Conservation (phyloP, 2,329 filamentous ascomycete species). For the Fusarium palustre region DNA sequence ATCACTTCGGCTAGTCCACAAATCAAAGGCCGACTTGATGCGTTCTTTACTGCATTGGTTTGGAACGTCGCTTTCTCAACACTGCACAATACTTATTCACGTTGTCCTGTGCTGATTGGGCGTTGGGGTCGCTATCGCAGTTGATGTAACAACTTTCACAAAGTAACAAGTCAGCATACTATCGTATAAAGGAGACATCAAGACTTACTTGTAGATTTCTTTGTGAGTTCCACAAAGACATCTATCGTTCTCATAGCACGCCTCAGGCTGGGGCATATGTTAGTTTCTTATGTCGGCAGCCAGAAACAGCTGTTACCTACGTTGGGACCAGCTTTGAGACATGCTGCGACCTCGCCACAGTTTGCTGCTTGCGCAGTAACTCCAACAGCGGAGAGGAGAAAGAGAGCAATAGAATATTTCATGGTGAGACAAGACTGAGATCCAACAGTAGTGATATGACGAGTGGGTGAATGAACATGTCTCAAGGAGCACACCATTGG, state of each 20-base stretch:
- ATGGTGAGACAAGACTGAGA: not conserved
- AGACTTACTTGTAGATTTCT: conserved; percentile 11
- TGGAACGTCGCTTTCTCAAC: not conserved
- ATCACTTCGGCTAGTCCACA: not conserved
- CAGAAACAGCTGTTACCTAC: not conserved
- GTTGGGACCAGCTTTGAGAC: conserved; percentile 22
- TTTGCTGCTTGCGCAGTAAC: conserved; percentile 14
- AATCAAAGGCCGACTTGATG: not conserved
- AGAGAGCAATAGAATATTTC: conserved; percentile 10
- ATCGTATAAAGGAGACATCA: too few species aligned
- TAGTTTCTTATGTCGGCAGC: fast-evolving
- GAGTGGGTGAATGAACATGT: not conserved
- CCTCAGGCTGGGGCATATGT: not conserved
- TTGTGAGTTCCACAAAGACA: conserved; percentile 29
- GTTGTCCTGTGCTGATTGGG: not conserved
- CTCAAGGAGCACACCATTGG: not conserved
- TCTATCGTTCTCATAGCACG: conserved; percentile 6
- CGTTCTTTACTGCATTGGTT: not conserved
- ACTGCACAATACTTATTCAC: conserved; percentile 22
- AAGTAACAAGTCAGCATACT: not conserved
- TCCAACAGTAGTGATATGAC: not conserved
- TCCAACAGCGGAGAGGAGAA: not conserved
- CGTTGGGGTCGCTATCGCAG: conserved; percentile 7
- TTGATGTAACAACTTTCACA: conserved; percentile 18
- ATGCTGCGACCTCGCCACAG: conserved; percentile 10